Evolutionary conservation across 116 monocot genomes (phyloP).

Genomic region (Posidonia oceanica): DNA sequence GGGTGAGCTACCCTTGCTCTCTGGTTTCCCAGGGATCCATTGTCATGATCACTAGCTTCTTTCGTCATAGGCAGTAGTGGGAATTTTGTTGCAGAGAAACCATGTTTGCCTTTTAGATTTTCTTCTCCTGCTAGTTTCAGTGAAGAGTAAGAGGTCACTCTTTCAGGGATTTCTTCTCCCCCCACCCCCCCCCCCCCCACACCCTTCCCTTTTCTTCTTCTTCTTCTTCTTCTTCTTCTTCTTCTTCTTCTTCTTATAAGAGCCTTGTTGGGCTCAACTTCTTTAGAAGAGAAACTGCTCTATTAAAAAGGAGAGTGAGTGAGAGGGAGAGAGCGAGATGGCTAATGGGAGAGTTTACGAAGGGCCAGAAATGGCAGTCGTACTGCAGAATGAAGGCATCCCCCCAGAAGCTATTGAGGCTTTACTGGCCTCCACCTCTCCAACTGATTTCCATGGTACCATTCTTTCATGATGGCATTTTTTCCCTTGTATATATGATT

Average conservation of each 20-base stretch:
- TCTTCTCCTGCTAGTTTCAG: not conserved
- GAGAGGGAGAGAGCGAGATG: conserved; percentile 15
- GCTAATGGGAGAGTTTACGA: conserved; percentile 28
- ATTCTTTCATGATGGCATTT: not conserved
- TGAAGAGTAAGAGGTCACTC: not conserved
- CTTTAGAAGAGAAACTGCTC: not conserved
- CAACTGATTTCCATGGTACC: conserved; percentile 27
- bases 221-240: not conserved
- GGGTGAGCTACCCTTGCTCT: conserved; percentile 15
- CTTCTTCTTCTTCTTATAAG: not conserved
- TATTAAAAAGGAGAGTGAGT: too few species aligned
- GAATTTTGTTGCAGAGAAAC: not conserved
- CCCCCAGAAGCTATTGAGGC: conserved; percentile 16
- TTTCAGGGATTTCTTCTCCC: not conserved
- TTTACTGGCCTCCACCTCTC: conserved; percentile 17
- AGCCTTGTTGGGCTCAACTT: not conserved
- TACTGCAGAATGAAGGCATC: conserved; percentile 33
- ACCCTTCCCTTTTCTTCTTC: not conserved
- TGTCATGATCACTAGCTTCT: conserved; percentile 50
- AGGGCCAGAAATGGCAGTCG: conserved; percentile 20
- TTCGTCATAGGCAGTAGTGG: conserved; percentile 38
- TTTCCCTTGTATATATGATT: not conserved
- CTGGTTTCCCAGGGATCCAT: conserved; percentile 24
- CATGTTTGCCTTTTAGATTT: not conserved
- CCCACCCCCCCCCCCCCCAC: not conserved